Evolutionary conservation across 257 asterid species (phyloP), one percentile per base, ranked within the genome.

Genomic region (Primulina eburnea): DNA sequence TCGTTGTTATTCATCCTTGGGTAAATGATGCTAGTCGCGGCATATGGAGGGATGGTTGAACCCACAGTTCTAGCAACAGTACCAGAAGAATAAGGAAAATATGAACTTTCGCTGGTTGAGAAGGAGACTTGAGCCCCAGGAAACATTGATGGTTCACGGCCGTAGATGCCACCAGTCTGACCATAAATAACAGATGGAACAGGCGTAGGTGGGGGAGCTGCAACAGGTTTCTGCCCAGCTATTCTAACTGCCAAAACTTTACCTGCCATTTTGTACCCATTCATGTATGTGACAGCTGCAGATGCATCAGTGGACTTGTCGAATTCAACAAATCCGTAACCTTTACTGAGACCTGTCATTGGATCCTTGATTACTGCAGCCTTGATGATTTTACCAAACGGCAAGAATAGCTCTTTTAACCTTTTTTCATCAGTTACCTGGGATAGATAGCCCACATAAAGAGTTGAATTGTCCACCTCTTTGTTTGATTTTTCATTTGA

Each of bases 291-390:
- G 65, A 77, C 74, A 12, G 85, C 80, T 28, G 71, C 76, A 64
- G 70, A 69, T 18, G 82, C 78, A 65, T 81, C 80, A 5, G 64
- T 7, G 9, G 74, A 38, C 61, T 68, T 43, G 17, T 76, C 74
- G 24, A 71, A 81, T 62, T 71, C 72, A 11, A 81, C 78, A 67
- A 81, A 81, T 14, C 85, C 85, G 21, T 71, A 77, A 34, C 85
- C 82, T 71, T 71, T 81, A 66, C 74, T 75, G 67, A 72, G 59
- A 35, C 80, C 85, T 52, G 80, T 63, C n/a, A 37, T n/a, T 38
- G 35, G 72, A 71, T 81, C 78, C 73, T 55, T 72, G 30, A 75
- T 56, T 11, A 81, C 78, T 57, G 70, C 56, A 5, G 80, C 65
- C 8, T 28, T 76, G n/a, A 34, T 35, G 2, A 81, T 71, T 43